These are phyloP conservation scores for Ophiocordyceps camponoti-floridani DNA, from an alignment of 2,329 filamentous ascomycete species.

Conservation along the genomic window DNA sequence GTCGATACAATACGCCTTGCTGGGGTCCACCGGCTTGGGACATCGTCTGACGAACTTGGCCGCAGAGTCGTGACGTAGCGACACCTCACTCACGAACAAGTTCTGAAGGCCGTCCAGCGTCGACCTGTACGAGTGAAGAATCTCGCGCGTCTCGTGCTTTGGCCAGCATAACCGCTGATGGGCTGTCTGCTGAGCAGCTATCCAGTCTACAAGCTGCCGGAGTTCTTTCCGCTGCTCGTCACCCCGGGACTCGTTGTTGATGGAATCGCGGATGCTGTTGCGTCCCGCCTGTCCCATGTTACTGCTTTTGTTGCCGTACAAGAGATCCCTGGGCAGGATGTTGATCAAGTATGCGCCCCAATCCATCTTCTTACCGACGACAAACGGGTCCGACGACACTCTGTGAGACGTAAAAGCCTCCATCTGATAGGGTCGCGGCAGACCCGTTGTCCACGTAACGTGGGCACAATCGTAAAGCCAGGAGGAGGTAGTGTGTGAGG, in stretches of 20 bases:
- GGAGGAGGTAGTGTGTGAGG: background rate
- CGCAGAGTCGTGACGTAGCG: background rate
- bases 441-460: background rate
- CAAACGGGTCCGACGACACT: background rate
- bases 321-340: background rate
- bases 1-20: background rate
- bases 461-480: background rate
- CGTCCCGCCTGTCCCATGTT: background rate
- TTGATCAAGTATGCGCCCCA: background rate
- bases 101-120: background rate
- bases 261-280: background rate
- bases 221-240: background rate
- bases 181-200: background rate
- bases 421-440: background rate
- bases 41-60: background rate
- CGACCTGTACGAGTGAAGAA: background rate
- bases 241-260: background rate
- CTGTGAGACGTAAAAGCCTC: background rate
- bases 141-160: background rate
- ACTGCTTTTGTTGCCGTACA: background rate
- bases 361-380: background rate
- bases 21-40: background rate
- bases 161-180: background rate
- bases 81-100: background rate
- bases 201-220: background rate